Base-by-base conservation (phyloP, 495 filamentous ascomycete species). In the Neurospora sp. region DNA sequence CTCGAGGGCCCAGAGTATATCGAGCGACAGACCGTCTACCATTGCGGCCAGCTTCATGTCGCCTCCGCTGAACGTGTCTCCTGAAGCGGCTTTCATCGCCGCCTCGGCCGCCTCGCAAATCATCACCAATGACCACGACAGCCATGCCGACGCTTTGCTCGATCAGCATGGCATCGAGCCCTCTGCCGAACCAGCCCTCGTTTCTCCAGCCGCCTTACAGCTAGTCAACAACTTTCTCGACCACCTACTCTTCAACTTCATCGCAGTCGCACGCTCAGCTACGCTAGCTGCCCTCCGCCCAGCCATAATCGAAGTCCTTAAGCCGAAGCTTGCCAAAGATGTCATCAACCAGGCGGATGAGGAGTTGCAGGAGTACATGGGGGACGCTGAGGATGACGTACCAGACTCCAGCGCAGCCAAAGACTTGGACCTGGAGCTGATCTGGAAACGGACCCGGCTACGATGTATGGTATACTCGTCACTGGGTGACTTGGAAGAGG, bases 391-490 rank as follows among this genome's bases (percentile, higher is more conserved):
- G 38, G 92, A 93, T 53, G 89, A 93, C 69, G 70, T 86, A 27
- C 76, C 85, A 8, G 85, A 82, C 4, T 82, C 86, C 6, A 84
- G 86, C 31, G 83, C 85, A 0, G 81, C 80, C 69, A 84, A 84
- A 2, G 89, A 91, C 71, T 97, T 94, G 88, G 93, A 98, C 78
- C 83, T 97, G 16, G 90, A 97, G 77, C 83, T 91, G 68, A 89
- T 94, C 16, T 99, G 94, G 94, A 97, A 94, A 81, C 87, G 94
- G 70, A 94, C 93, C 2, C 90, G 96, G 69, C 82, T 99, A 71
- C 89, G 96, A 71, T 96, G 94, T 78, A 98, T 99, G 96, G 95
- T 98, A 20, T 98, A 98, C 79, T 98, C 93, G 8, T 94, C 94
- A 12, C 83, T 99, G 16, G 96, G 96, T 35, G 96, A 99, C 77